phyloP scores from a whole-genome alignment of 2,329 filamentous ascomycete species.

The Paraphoma sp. region DNA sequence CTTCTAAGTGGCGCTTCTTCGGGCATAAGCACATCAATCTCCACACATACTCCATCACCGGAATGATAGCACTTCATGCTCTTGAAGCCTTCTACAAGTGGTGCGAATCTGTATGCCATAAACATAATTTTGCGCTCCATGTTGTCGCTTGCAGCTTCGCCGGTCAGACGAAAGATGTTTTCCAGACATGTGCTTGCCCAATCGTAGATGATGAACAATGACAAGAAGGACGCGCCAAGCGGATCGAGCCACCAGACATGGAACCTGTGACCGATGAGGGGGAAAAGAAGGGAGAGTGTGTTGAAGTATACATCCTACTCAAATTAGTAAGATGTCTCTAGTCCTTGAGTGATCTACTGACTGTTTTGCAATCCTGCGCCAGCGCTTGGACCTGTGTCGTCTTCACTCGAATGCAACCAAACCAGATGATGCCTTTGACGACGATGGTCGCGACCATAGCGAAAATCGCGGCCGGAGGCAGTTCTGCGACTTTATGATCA shows the following conservation, averaged over 20 bases:
- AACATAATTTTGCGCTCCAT: slow-evolving; percentile 65
- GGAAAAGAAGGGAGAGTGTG: slow-evolving; percentile 67
- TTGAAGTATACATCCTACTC: slow-evolving; percentile 66
- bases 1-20: slow-evolving; percentile 59
- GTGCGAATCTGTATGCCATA: slow-evolving; percentile 64
- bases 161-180: slow-evolving; percentile 65
- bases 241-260: slow-evolving; percentile 73
- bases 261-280: slow-evolving; percentile 64
- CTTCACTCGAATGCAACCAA: slow-evolving; percentile 66
- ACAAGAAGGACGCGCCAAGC: slow-evolving; percentile 66
- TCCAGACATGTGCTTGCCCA: slow-evolving; percentile 69
- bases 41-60: slow-evolving; percentile 68
- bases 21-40: slow-evolving; percentile 66
- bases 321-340: too few species aligned
- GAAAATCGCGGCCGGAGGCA: slow-evolving; percentile 62
- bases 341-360: slow-evolving; percentile 23
- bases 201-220: slow-evolving; percentile 72
- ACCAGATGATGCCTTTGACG: slow-evolving; percentile 66
- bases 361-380: slow-evolving; percentile 65
- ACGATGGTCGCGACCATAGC: slow-evolving; percentile 65
- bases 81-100: slow-evolving; percentile 62
- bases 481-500: slow-evolving; percentile 56
- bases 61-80: slow-evolving; percentile 65
- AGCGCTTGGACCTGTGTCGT: slow-evolving; percentile 70
- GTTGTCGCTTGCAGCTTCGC: slow-evolving; percentile 61